These are phyloP conservation scores for Kodamaea jinghongensis DNA, from an alignment of 805 yeast species.

Conservation along the genomic window DNA sequence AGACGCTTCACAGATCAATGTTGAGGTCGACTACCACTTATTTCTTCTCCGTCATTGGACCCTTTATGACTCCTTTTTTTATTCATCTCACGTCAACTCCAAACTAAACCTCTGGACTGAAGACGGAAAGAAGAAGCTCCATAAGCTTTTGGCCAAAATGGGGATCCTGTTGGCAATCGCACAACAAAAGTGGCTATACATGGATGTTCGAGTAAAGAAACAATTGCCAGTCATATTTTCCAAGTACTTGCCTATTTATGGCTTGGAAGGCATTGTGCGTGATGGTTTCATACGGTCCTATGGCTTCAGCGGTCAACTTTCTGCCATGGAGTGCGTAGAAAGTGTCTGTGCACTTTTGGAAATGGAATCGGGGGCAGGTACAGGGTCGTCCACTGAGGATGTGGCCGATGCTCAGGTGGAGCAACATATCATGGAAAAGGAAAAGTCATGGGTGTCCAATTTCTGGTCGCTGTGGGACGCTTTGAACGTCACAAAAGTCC, in stretches of 20 bases:
- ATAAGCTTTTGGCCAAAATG: constrained; percentile 93
- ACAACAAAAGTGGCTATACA: constrained; percentile 86
- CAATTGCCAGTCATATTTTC: constrained; percentile 66
- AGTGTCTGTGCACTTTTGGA: constrained; percentile 83
- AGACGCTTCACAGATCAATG: constrained; percentile 46
- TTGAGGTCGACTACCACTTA: constrained; percentile 82
- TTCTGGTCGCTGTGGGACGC: constrained; percentile 64
- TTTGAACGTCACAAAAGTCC: constrained; percentile 22
- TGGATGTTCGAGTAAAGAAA: constrained; percentile 77
- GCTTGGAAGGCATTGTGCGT: constrained; percentile 75
- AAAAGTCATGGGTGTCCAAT: constrained; percentile 70
- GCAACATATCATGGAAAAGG: constrained; percentile 39
- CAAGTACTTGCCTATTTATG: constrained; percentile 70
- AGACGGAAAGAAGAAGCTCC: constrained; percentile 81
- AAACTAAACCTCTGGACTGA: constrained; percentile 87
- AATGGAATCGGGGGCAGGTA: constrained; percentile 20
- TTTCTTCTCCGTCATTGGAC: constrained; percentile 92
- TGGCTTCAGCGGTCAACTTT: constrained; percentile 82
- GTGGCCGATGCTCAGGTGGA: constrained; percentile 17
- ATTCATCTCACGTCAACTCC: constrained; percentile 88
- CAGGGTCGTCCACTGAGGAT: constrained; percentile 14
- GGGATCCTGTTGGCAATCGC: constrained; percentile 90
- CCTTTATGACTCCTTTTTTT: constrained; percentile 82
- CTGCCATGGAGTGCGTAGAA: constrained; percentile 93
- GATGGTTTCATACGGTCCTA: constrained; percentile 85